Evolutionary conservation across 352 stramenopile species (phyloP), one percentile per base, ranked within the genome.

Genomic region (Phytophthora melonis): DNA sequence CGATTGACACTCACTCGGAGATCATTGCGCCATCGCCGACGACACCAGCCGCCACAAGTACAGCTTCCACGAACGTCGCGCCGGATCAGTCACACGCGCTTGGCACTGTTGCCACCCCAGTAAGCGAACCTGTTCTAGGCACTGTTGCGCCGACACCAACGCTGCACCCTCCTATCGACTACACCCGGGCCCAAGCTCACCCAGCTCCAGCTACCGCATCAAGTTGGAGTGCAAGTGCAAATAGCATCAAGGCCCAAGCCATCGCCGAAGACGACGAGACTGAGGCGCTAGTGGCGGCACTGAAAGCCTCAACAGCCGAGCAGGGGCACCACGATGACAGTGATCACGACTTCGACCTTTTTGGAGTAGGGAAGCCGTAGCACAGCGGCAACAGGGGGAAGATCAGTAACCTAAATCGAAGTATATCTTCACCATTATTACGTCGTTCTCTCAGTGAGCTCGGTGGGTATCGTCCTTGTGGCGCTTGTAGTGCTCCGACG

Each of bases 331-430:
- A 58, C n/a, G 21, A 30, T 34, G 39, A 58, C 60, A 75, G 56
- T 58, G 70, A 78, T 32, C 57, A 77, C 58, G 75, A 79, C 55
- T 81, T 64, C 23, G 63, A 81, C 61, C 58, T 81, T 39, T 82
- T 82, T 72, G 75, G 75, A 18, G 58, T 63, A n/a, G 61, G 60
- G 21, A 71, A 81, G 43, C 19, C 61, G 25, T 75, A 72, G 75
- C 41, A 16, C 57, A 25, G 23, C 23, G 6, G 23, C 32, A 63
- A 27, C 52, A 60, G 30, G 32, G n/a, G 36, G 4, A 23, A 62
- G 30, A 19, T 64, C 41, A 61, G 57, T 74, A 64, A 49, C 27
- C 65, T 63, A 69, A 43, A 67, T 30, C 25, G 30, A 32, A 32
- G 50, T 74, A 25, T 14, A 57, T 27, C n/a, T 25, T 64, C 25